Evolutionary conservation across 1,284 basidiomycete species (phyloP).

Genomic region (Tremellales sp.): DNA sequence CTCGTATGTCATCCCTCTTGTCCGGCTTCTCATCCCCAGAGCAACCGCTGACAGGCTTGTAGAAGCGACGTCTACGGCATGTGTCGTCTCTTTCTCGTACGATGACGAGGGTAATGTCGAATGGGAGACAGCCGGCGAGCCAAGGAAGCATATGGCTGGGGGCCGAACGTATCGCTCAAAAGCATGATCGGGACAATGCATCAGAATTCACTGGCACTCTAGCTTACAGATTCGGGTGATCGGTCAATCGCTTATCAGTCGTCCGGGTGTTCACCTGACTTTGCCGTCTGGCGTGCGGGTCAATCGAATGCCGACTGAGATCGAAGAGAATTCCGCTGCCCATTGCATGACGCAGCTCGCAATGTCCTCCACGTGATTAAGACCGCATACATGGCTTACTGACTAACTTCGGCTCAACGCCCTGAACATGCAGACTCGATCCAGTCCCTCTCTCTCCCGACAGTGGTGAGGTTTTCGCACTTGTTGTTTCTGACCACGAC

Average conservation of each 20-base stretch:
- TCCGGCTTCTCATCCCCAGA: neutral
- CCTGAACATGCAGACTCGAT: conserved; percentile 72
- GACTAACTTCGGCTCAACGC: conserved; percentile 25
- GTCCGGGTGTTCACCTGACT: too few species aligned
- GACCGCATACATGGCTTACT: neutral
- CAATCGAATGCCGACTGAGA: too few species aligned
- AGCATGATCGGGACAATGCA: too few species aligned
- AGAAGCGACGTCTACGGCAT: neutral
- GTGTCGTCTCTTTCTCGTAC: neutral
- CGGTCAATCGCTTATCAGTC: too few species aligned
- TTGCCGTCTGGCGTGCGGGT: too few species aligned
- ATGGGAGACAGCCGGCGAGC: neutral
- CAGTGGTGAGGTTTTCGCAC: conserved; percentile 73
- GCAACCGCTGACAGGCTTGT: neutral
- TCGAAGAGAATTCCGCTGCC: too few species aligned
- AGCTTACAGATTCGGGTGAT: too few species aligned
- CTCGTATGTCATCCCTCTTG: neutral
- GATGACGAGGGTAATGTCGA: neutral
- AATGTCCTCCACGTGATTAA: too few species aligned
- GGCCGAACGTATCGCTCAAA: neutral
- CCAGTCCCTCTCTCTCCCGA: conserved; percentile 71
- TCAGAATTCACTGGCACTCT: too few species aligned
- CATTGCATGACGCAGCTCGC: too few species aligned
- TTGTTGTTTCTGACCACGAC: conserved; percentile 65
- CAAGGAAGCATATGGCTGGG: neutral